Evolutionary conservation across 2,329 filamentous ascomycete genomes (phyloP).

Genomic region (Taxawa tesnikishii): DNA sequence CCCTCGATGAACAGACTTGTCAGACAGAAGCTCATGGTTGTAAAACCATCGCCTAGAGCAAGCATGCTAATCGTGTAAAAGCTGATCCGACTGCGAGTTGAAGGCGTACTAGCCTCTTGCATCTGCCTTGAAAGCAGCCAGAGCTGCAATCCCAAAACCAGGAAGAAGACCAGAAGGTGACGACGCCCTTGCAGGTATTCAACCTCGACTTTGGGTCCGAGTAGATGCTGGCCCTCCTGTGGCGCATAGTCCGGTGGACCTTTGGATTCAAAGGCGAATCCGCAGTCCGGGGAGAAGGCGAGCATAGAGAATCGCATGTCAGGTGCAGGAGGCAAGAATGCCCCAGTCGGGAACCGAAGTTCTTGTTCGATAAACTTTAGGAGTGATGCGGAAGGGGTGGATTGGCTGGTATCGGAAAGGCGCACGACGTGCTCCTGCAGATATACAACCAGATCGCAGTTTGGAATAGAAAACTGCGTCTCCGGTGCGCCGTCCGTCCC

Average conservation of each 20-base stretch:
- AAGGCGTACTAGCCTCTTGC: conserved; percentile 52
- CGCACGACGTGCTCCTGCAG: conserved; percentile 55
- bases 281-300: conserved; percentile 54
- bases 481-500: conserved; percentile 46
- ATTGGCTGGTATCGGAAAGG: conserved; percentile 10
- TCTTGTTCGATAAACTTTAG: conserved; percentile 45
- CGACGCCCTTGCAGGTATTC: conserved; percentile 33
- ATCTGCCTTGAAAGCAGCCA: conserved; percentile 48
- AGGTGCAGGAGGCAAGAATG: conserved; percentile 38
- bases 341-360: conserved; percentile 46
- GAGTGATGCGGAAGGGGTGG: conserved; percentile 15
- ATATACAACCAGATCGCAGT: conserved; percentile 84
- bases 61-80: conserved; percentile 52
- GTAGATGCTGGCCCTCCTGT: conserved; percentile 38
- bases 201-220: conserved; percentile 45
- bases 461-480: conserved; percentile 48
- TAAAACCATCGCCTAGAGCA: conserved; percentile 48
- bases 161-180: conserved; percentile 40
- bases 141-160: conserved; percentile 40
- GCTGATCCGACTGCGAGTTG: conserved; percentile 50
- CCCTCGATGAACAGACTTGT: conserved; percentile 43
- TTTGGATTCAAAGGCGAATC: conserved; percentile 51
- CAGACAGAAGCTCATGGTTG: conserved; percentile 40
- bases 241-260: conserved; percentile 42
- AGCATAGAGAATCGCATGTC: conserved; percentile 46